Evolutionary conservation across 1,284 basidiomycete genomes (phyloP).

Genomic region (Xerocomus nothofagi): DNA sequence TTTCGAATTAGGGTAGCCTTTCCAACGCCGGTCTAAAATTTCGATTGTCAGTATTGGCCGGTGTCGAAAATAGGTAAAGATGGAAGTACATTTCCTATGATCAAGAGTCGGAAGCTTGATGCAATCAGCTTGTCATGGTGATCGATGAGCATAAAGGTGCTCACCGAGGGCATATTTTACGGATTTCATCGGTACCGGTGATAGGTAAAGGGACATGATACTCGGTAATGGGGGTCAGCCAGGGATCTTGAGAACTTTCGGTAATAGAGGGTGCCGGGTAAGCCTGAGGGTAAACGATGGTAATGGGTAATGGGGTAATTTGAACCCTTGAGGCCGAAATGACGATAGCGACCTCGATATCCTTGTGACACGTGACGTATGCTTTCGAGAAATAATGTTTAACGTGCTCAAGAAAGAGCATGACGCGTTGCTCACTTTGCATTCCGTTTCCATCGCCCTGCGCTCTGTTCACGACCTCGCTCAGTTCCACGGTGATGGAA

Average conservation of each 20-base stretch:
- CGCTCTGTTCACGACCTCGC: neutral
- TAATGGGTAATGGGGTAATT: no score
- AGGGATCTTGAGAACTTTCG: no score
- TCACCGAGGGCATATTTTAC: neutral
- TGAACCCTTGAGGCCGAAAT: neutral
- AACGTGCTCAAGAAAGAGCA: neutral
- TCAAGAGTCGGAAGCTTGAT: neutral
- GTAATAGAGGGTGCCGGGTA: no score
- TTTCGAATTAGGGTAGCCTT: neutral
- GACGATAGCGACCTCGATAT: neutral
- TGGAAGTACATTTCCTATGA: neutral
- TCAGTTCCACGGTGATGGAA: neutral
- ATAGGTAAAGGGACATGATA: no score
- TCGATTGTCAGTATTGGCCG: neutral
- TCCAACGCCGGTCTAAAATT: neutral
- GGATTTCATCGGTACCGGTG: no score
- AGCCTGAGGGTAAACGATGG: no score
- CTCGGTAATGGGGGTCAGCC: no score
- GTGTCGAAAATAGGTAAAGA: neutral
- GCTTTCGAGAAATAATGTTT: neutral
- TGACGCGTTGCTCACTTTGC: neutral
- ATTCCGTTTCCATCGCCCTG: neutral
- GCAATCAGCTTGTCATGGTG: neutral
- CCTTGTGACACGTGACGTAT: neutral
- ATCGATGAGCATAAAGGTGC: neutral